Base-by-base conservation (phyloP, 2,329 filamentous ascomycete species). In the Cadophora malorum region DNA sequence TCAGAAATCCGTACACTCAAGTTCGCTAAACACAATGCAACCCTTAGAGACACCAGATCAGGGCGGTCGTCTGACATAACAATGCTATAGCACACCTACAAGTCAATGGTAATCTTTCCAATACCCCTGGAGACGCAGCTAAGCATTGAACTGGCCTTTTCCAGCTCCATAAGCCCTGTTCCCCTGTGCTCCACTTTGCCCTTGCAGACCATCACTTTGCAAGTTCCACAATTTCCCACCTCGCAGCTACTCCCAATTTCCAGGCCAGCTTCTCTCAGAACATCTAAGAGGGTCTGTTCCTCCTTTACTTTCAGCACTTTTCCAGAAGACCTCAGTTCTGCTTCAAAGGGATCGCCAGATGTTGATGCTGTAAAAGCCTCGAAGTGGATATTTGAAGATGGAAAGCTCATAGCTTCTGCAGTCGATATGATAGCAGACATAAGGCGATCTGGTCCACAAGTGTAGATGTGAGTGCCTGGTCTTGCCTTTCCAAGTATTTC, bases 261-360 rank as follows among this genome's bases (percentile, higher is more conserved):
- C 38, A 73, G 66, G 0, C 83, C 82, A 3, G 77, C 76, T 3
- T 78, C 77, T 41, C 77, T 76, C 58, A 85, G 70, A 9, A 80
- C 76, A 67, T 81, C 77, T 1, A 84, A 73, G 19, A 83, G 72
- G 5, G 79, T 78, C 35, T 81, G 76, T 2, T 80, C 77, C 0
- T 80, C 77, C 5, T 75, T 78, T 0, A 83, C 84, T 25, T 81
- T 77, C 4, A 90, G 68, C 0, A 79, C 76, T 25, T 74, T 75
- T 9, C 70, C 67, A 1, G 72, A 72, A 64, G 85, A 83, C 4
- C 76, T 74, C 0, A 90, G 80, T 53, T 86, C 82, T 0, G 80
- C 88, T 55, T 86, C 83, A 69, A 90, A 90, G 0, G 86, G 84
- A 70, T 89, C 86, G 0, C 88, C 87, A 0, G 81, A 81, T 0